Conservation (phyloP, 352 stramenopile genomes). For the Pythium scleroteichum region DNA sequence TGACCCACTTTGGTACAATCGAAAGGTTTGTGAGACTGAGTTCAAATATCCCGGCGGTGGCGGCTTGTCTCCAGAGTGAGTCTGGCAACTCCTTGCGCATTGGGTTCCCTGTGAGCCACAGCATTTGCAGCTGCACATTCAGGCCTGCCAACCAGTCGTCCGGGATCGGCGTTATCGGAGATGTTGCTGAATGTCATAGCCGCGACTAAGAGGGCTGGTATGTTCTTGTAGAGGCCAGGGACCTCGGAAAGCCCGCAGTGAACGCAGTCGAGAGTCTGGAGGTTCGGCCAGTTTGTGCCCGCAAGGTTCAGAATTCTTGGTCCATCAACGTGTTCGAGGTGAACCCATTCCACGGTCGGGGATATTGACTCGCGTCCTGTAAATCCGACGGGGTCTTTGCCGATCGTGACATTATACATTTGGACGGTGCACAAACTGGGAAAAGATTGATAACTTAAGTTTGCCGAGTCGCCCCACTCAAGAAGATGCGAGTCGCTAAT, state of each 20-base stretch:
- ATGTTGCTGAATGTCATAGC: conserved; percentile 4
- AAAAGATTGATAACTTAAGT: neutral
- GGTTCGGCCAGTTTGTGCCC: conserved; percentile 1
- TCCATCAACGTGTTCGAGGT: neutral
- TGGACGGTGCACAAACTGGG: neutral
- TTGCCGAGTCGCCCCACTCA: neutral
- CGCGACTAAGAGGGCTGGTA: neutral
- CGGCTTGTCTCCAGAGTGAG: conserved; percentile 9
- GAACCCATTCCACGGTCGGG: conserved; percentile 17
- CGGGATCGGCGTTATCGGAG: no score
- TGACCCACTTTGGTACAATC: conserved; percentile 6
- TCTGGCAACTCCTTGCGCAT: neutral
- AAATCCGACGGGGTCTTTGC: neutral
- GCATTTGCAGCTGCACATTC: neutral
- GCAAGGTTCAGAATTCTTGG: neutral
- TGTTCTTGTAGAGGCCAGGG: neutral
- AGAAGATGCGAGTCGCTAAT: neutral
- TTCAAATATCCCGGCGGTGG: neutral
- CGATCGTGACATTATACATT: conserved; percentile 1
- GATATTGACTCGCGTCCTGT: neutral
- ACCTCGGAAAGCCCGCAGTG: conserved; percentile 2
- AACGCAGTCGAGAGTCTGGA: conserved; percentile 7
- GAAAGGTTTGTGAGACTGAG: conserved; percentile 8
- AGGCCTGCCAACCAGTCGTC: neutral
- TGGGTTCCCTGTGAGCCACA: conserved; percentile 6